phyloP scores from a whole-genome alignment of 2,329 filamentous ascomycete genomes.

The Calonectria crousiana region DNA sequence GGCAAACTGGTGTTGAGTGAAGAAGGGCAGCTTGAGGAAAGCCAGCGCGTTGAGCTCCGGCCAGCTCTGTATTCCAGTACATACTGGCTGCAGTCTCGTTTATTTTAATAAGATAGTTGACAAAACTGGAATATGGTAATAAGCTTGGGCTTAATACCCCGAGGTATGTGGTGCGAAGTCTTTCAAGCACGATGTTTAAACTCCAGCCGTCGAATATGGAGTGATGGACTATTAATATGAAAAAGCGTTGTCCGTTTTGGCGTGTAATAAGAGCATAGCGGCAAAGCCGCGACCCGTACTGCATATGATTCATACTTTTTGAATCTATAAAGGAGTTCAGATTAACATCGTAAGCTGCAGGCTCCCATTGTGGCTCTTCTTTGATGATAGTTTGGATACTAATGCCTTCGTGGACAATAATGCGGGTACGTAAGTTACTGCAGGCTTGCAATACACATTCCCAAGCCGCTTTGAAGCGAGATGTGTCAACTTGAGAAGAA shows the following conservation, averaged over 20 bases:
- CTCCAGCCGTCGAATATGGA: not conserved
- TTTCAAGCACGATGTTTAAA: not conserved
- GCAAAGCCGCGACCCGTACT: not conserved
- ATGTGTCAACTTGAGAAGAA: not conserved
- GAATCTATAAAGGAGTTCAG: not conserved
- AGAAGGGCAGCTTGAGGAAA: not conserved
- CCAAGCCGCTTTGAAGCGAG: not conserved
- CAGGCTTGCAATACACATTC: not conserved
- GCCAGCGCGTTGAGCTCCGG: not conserved
- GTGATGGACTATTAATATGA: not conserved
- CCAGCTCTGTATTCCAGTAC: not conserved
- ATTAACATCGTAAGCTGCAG: too few species aligned
- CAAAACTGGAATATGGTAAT: not conserved
- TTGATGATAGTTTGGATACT: slow-evolving; percentile 1
- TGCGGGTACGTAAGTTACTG: not conserved
- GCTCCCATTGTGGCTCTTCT: not conserved
- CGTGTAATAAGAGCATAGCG: not conserved
- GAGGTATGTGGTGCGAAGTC: not conserved
- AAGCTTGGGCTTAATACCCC: not conserved
- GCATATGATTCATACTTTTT: not conserved
- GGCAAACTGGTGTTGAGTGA: not conserved
- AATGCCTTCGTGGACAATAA: not conserved
- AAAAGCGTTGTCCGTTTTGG: not conserved
- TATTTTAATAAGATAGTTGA: not conserved
- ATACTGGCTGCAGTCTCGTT: not conserved